Conservation (phyloP, 1,284 basidiomycete species). For the Malassezia psittaci region DNA sequence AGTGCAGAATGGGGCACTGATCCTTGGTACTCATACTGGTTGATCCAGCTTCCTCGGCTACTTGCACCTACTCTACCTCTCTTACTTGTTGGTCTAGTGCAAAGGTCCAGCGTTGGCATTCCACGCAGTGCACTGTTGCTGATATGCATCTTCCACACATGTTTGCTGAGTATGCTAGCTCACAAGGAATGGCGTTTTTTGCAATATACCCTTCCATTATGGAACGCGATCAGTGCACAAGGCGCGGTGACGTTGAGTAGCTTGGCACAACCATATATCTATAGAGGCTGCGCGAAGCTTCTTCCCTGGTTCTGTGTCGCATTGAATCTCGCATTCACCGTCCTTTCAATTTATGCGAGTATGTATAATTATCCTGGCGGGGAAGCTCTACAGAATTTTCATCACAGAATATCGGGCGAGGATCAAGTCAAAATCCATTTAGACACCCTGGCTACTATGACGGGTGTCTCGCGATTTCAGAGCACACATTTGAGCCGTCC, state of each 20-base stretch:
- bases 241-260: slow-evolving; percentile 42
- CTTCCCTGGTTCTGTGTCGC: slow-evolving; percentile 37
- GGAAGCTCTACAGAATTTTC: slow-evolving; percentile 59
- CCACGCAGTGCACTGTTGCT: slow-evolving; percentile 7
- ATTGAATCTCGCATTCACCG: too few species aligned
- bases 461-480: slow-evolving; percentile 78
- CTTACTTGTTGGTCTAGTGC: slow-evolving; percentile 54
- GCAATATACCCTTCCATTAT: slow-evolving; percentile 69
- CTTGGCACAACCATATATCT: background rate
- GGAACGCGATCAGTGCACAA: slow-evolving; percentile 69
- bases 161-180: slow-evolving; percentile 62
- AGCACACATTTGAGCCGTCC: slow-evolving; percentile 53
- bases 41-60: slow-evolving; percentile 65
- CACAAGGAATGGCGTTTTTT: slow-evolving; percentile 84
- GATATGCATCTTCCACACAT: slow-evolving; percentile 54
- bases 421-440: slow-evolving; percentile 53
- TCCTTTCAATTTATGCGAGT: slow-evolving; percentile 55
- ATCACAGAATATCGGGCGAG: slow-evolving; percentile 46
- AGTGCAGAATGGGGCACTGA: slow-evolving; percentile 82
- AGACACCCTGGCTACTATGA: slow-evolving; percentile 73
- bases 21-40: slow-evolving; percentile 64
- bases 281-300: slow-evolving; percentile 49
- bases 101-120: slow-evolving; percentile 28
- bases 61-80: slow-evolving; percentile 59
- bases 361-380: slow-evolving; percentile 84